These are phyloP conservation scores for Neckera pumila DNA, from an alignment of 225 moss, liverwort and hornwort genomes.

Conservation along the genomic window DNA sequence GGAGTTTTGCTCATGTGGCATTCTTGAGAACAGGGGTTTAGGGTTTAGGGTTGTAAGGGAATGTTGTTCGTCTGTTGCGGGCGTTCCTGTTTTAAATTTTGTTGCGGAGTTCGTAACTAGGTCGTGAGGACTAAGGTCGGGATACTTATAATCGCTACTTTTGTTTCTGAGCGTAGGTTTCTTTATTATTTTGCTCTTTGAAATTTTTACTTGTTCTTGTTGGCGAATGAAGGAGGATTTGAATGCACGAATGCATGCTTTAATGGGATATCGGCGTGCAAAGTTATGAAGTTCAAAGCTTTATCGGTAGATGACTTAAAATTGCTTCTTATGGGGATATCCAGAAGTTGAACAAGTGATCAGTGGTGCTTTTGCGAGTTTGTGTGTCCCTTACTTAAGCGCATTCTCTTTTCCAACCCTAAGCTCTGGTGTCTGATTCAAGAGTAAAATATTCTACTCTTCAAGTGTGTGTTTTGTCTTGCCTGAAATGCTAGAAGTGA, in stretches of 20 bases:
- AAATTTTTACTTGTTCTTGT: not conserved
- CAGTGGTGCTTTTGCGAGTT: not conserved
- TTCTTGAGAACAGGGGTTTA: not conserved
- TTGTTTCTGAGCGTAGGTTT: not conserved
- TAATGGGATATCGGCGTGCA: not conserved
- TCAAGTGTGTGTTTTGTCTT: not conserved
- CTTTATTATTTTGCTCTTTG: not conserved
- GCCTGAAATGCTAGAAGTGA: not conserved
- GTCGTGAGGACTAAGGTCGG: not conserved
- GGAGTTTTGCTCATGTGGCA: not conserved
- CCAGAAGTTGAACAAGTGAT: not conserved
- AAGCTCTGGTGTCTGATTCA: not conserved
- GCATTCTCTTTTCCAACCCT: not conserved
- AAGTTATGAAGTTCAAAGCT: not conserved
- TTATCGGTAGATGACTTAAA: not conserved
- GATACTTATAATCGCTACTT: not conserved
- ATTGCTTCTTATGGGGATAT: not conserved
- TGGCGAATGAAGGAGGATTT: not conserved
- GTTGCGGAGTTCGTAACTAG: not conserved
- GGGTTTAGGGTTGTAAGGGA: not conserved
- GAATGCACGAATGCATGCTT: not conserved
- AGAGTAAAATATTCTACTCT: not conserved
- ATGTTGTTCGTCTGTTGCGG: not conserved
- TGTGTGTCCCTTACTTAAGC: not conserved
- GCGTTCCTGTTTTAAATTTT: not conserved